Base-by-base conservation (phyloP, 805 yeast genomes). In the Sungouiozyma intestinalis region DNA sequence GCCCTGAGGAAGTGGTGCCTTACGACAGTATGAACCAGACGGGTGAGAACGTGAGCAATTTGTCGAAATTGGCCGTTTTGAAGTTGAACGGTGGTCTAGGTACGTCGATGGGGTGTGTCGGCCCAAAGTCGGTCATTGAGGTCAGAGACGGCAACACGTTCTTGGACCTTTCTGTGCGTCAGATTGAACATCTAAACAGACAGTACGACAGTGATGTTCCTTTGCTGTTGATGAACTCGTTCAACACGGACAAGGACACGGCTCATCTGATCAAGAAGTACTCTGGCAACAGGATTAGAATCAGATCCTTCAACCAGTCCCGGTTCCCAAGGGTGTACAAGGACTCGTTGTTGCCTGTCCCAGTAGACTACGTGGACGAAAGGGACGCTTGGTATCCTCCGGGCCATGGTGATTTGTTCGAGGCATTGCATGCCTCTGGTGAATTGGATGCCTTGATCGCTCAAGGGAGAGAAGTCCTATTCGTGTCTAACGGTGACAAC, bases 71-170 rank as follows among this genome's bases (percentile, higher is more conserved):
- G 62, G 97, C 97, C 7, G 98, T 92, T 35, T 74, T 92, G 65
- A 92, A 92, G 70, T 76, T 92, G 63, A 92, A 92, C 63, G 98
- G 98, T 72, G 98, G 98, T 35, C 74, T 92, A 54, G 98, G 98
- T 61, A 92, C 98, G 16, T 90, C 97, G 8, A 92, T 92, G 98
- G 98, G 98, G 45, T 92, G 98, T 71, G 97, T 92, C 48, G 98
- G 98, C 45, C 98, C 98, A 50, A 51, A 51, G 44, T 85, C 95
- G 20, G 94, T 92, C 51, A 92, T 92, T 62, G 98, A 92, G 71
- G 98, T 92, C 39, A 84, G 98, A 66, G 98, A 92, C 56, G 97
- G 97, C 47, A 94, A 92, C 74, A 84, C 97, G 35, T 92, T 92
- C 65, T 74, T 92, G 63, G 98, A 92, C 65, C 76, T 92, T 54